Evolutionary conservation across 2,329 filamentous ascomycete species (phyloP).

Genomic region (Talaromyces sp.): DNA sequence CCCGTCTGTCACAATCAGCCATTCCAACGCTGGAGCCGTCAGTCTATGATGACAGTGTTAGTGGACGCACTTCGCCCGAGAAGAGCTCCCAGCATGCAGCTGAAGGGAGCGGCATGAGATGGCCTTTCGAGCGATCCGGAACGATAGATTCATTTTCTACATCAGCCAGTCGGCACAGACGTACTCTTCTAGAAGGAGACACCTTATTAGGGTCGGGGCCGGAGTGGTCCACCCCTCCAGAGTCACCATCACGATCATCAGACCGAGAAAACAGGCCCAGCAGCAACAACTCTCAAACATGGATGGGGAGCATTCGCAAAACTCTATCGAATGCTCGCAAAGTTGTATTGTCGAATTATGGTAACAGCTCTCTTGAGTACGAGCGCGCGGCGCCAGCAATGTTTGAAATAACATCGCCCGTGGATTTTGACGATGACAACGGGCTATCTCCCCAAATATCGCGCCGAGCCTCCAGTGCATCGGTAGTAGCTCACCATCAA

Average conservation of each 20-base stretch:
- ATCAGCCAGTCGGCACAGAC: slow-evolving; percentile 47
- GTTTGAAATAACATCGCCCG: slow-evolving; percentile 19
- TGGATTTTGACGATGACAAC: slow-evolving; percentile 21
- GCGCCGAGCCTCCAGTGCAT: slow-evolving; percentile 47
- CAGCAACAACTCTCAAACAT: slow-evolving; percentile 47
- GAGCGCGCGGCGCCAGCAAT: slow-evolving; percentile 10
- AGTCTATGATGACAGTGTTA: slow-evolving; percentile 21
- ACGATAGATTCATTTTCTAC: slow-evolving; percentile 52
- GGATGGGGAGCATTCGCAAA: slow-evolving; percentile 65
- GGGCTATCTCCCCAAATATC: slow-evolving; percentile 33
- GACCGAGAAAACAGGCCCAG: slow-evolving; percentile 14
- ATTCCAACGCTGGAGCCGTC: slow-evolving; percentile 23
- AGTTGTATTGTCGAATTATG: slow-evolving; percentile 14
- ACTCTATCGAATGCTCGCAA: slow-evolving; percentile 52
- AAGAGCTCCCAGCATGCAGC: slow-evolving; percentile 23
- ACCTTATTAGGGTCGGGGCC: slow-evolving; percentile 47
- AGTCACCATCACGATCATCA: slow-evolving; percentile 20
- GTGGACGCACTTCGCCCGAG: slow-evolving; percentile 27
- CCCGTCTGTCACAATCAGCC: slow-evolving; percentile 22
- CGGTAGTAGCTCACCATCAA: slow-evolving; percentile 42
- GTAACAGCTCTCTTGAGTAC: not conserved
- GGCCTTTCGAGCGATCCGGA: slow-evolving; percentile 35
- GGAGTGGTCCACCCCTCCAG: slow-evolving; percentile 26
- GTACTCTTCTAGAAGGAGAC: slow-evolving; percentile 51
- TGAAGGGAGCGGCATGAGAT: slow-evolving; percentile 26